A percentile compares a stretch with the other conserved stretches of the same genome.
Evolutionary conservation across 2,329 filamentous ascomycete species (phyloP).

Genomic region (Dactylellina haptotyla): DNA sequence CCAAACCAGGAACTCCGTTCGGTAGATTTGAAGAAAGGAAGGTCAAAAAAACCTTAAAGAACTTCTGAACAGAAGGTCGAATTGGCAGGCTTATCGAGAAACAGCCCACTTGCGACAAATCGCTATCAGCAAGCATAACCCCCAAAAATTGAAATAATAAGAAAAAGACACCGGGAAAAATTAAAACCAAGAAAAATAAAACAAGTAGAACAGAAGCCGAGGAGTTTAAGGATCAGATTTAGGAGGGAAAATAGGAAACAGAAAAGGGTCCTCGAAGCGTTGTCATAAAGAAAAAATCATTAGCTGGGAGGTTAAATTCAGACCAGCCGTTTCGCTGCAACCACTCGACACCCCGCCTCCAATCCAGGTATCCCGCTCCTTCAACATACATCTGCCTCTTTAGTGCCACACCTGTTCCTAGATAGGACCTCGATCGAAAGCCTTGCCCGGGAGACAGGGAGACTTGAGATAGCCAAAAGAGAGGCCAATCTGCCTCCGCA

Average conservation of each 20-base stretch:
- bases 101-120: constrained; percentile 30
- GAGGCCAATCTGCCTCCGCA: constrained; percentile 24
- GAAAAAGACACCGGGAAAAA: not conserved
- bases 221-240: too few relatives aligned
- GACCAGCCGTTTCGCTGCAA: constrained; percentile 4
- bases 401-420: constrained; percentile 39
- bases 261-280: not conserved
- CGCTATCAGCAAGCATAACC: constrained; percentile 27
- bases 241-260: constrained; percentile 17
- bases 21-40: constrained; percentile 54
- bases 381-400: constrained; percentile 43
- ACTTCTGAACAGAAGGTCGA: constrained; percentile 48
- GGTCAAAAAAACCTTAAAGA: constrained; percentile 53
- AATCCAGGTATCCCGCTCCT: constrained; percentile 33
- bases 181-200: constrained; percentile 9
- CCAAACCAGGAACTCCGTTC: constrained; percentile 49
- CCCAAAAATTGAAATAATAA: not conserved
- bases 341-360: constrained; percentile 40
- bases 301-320: too few relatives aligned
- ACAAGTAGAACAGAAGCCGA: too few relatives aligned
- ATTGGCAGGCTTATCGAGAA: constrained; percentile 49
- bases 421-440: constrained; percentile 17
- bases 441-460: constrained; percentile 8
- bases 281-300: constrained; percentile 20
- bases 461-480: constrained; percentile 22